Evolutionary conservation across 2,329 filamentous ascomycete species (phyloP).

Genomic region (Dactylellina sp.): DNA sequence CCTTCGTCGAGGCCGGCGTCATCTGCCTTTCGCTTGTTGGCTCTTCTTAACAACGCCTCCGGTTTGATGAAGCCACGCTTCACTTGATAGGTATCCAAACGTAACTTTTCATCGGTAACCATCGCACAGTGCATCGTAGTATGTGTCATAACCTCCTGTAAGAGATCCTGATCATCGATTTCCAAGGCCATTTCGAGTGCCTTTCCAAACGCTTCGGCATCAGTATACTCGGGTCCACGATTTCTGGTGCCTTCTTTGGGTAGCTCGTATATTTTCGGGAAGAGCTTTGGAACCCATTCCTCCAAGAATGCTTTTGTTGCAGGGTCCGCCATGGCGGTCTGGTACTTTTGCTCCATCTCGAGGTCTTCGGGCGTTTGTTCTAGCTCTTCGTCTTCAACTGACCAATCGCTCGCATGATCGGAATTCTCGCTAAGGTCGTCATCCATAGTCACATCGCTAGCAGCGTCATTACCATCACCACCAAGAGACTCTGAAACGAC

Average conservation of each 20-base stretch:
- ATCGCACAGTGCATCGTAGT: conserved; percentile 40
- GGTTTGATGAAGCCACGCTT: conserved; percentile 52
- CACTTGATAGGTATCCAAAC: conserved; percentile 43
- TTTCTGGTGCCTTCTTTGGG: conserved; percentile 34
- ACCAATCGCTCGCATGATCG: conserved; percentile 49
- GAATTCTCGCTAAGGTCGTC: conserved; percentile 48
- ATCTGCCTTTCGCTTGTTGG: conserved; percentile 36
- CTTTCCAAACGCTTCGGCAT: conserved; percentile 23
- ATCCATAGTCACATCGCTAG: conserved; percentile 42
- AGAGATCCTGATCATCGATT: conserved; percentile 45
- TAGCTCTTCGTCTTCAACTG: conserved; percentile 26
- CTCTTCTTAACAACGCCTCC: conserved; percentile 21
- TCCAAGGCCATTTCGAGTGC: conserved; percentile 46
- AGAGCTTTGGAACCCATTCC: conserved; percentile 36
- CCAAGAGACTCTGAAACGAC: conserved; percentile 38
- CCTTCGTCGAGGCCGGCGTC: conserved; percentile 47
- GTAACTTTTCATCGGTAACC: conserved; percentile 38
- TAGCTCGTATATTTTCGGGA: conserved; percentile 44
- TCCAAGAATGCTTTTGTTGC: conserved; percentile 34
- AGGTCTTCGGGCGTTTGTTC: conserved; percentile 14
- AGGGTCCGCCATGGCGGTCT: conserved; percentile 28
- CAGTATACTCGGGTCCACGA: conserved; percentile 30
- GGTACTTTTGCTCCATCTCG: conserved; percentile 31
- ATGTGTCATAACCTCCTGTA: conserved; percentile 33
- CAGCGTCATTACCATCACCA: conserved; percentile 29